Evolutionary conservation across 192 early-diverging fungal species (phyloP).

Genomic region (Linnemannia hyalina): DNA sequence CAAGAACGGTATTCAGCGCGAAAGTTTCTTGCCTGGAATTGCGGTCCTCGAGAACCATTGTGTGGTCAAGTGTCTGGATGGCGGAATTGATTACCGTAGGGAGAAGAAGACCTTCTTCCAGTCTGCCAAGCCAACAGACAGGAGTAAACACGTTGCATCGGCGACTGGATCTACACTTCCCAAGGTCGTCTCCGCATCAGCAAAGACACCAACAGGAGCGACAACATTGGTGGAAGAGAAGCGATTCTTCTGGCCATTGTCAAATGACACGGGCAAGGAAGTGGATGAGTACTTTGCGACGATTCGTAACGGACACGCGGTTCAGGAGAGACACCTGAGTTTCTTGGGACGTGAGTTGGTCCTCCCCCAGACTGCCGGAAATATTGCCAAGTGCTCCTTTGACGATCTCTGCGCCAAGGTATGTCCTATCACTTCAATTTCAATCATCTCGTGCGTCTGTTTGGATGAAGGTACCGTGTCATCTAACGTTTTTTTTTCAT

Average conservation of each 20-base stretch:
- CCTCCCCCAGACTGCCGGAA: slow-evolving; percentile 74
- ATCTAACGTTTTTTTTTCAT: neutral
- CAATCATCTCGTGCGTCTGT: neutral
- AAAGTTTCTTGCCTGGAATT: slow-evolving; percentile 94
- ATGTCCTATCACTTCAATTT: neutral
- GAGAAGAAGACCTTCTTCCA: slow-evolving; percentile 54
- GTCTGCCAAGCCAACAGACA: slow-evolving; percentile 41
- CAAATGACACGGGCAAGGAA: slow-evolving; percentile 56
- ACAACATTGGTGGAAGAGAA: slow-evolving; percentile 66
- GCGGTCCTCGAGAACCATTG: slow-evolving; percentile 86
- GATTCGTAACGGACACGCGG: slow-evolving; percentile 30
- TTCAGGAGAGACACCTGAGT: slow-evolving; percentile 63
- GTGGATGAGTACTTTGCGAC: slow-evolving; percentile 58
- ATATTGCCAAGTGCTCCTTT: slow-evolving; percentile 84
- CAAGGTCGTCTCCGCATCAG: slow-evolving; percentile 27
- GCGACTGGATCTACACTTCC: slow-evolving; percentile 51
- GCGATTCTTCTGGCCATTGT: slow-evolving; percentile 81
- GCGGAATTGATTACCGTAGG: slow-evolving; percentile 92
- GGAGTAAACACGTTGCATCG: slow-evolving; percentile 33
- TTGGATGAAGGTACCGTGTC: neutral
- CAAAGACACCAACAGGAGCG: neutral
- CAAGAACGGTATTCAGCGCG: slow-evolving; percentile 95
- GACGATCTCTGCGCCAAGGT: slow-evolving; percentile 77
- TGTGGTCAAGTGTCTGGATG: slow-evolving; percentile 85
- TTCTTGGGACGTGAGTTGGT: slow-evolving; percentile 84